Evolutionary conservation across 495 filamentous ascomycete species (phyloP).

Genomic region (Friedmanniomyces endolithicus): DNA sequence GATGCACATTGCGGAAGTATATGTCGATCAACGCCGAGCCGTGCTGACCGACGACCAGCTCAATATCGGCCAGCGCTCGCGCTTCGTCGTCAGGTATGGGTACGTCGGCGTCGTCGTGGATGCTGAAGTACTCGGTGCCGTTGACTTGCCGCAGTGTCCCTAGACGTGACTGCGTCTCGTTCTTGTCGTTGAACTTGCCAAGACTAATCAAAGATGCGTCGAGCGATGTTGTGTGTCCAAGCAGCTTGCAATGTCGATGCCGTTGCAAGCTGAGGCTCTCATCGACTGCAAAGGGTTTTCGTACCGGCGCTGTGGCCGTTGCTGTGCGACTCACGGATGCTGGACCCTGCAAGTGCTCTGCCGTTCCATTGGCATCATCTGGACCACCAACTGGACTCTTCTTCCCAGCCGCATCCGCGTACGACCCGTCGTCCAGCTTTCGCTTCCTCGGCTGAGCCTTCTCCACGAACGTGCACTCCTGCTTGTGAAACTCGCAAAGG

Average conservation of each 20-base stretch:
- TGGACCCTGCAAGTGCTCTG: background rate
- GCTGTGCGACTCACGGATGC: background rate
- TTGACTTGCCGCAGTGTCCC: constrained; percentile 69
- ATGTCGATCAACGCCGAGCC: constrained; percentile 70
- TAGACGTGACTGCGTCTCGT: constrained; percentile 55
- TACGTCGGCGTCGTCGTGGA: constrained; percentile 54
- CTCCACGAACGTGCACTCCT: constrained; percentile 38
- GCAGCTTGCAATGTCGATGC: constrained; percentile 30
- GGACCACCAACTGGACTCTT: background rate
- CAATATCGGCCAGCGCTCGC: constrained; percentile 64
- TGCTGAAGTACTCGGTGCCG: constrained; percentile 71
- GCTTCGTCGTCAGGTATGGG: constrained; percentile 48
- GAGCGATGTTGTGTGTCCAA: constrained; percentile 50
- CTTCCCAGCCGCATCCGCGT: background rate
- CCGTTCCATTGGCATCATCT: background rate
- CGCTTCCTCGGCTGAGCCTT: constrained; percentile 42
- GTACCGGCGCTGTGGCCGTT: constrained; percentile 2
- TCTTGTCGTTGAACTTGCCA: constrained; percentile 55
- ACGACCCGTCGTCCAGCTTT: constrained; percentile 23
- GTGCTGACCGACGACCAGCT: constrained; percentile 69
- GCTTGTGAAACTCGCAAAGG: constrained; percentile 40
- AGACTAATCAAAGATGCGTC: constrained; percentile 62
- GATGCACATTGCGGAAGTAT: constrained; percentile 81
- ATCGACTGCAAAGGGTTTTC: constrained; percentile 22
- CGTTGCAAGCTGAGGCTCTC: constrained; percentile 32